Conservation (phyloP, 257 asterid species). For the Ilex aquifolium region DNA sequence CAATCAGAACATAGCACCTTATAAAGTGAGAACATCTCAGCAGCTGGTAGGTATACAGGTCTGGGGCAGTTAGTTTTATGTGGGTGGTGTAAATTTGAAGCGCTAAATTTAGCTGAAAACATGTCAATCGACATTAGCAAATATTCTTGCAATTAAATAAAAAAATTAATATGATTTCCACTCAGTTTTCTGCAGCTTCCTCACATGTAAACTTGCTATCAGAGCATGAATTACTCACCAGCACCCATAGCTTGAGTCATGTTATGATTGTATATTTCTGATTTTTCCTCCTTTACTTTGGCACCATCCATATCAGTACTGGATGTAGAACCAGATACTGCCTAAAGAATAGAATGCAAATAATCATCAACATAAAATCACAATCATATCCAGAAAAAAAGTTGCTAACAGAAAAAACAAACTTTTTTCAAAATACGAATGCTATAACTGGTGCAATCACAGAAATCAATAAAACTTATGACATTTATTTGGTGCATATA, state of each 20-base stretch:
- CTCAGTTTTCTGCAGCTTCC: too few species aligned
- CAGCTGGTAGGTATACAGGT: too few species aligned
- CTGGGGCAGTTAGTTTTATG: too few species aligned
- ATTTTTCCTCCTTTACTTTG: conserved; percentile 44
- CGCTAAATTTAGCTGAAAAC: too few species aligned
- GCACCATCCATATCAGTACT: conserved; percentile 44
- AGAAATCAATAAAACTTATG: neutral
- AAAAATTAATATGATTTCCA: too few species aligned
- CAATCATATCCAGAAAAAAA: neutral
- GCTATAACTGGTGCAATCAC: neutral
- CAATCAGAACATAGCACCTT: too few species aligned
- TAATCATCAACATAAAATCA: neutral
- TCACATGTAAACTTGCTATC: too few species aligned
- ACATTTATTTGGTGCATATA: neutral
- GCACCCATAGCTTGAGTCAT: conserved; percentile 99
- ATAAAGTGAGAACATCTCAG: too few species aligned
- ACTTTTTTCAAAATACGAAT: neutral
- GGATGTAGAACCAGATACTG: conserved; percentile 60
- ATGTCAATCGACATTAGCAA: too few species aligned
- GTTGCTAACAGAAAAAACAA: neutral
- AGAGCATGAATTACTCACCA: conserved; percentile 38
- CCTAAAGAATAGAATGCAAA: conserved; percentile 33
- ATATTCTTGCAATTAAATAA: too few species aligned
- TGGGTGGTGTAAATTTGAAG: too few species aligned
- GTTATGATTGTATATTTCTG: conserved; percentile 74